A percentile compares a stretch with the other conserved stretches of the same genome.
These are phyloP conservation scores for Entomortierella beljakovae DNA, from an alignment of 192 early-diverging fungal genomes.

Conservation along the genomic window DNA sequence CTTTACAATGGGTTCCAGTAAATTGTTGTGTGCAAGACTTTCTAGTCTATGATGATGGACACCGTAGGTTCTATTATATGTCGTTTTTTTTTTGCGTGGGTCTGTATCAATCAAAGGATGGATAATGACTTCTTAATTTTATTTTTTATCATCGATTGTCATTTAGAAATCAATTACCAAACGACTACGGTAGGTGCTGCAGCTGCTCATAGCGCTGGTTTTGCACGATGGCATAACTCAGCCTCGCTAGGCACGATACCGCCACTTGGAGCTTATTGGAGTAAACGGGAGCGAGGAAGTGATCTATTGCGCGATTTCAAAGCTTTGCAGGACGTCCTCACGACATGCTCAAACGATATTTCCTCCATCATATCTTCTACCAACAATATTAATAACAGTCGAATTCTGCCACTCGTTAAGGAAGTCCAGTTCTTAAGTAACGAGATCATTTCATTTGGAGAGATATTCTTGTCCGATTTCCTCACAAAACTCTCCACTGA, in stretches of 20 bases:
- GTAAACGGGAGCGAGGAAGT: slow-evolving; percentile 34
- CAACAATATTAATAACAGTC: neutral
- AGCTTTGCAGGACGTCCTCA: slow-evolving; percentile 27
- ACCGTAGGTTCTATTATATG: slow-evolving; percentile 17
- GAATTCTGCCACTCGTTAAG: slow-evolving; percentile 18
- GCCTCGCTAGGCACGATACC: slow-evolving; percentile 10
- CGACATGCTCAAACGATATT: slow-evolving; percentile 14
- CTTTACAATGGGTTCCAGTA: slow-evolving; percentile 39
- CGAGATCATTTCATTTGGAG: slow-evolving; percentile 33
- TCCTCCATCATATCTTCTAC: neutral
- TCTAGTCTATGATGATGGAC: slow-evolving; percentile 37
- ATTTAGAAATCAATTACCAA: slow-evolving; percentile 47
- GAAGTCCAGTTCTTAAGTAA: slow-evolving; percentile 28
- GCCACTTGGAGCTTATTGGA: slow-evolving; percentile 27
- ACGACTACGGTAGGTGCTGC: slow-evolving; percentile 41
- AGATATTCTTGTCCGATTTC: slow-evolving; percentile 15
- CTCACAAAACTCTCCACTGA: slow-evolving; percentile 19
- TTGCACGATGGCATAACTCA: slow-evolving; percentile 10
- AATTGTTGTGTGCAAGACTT: slow-evolving; percentile 49
- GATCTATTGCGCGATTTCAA: slow-evolving; percentile 31
- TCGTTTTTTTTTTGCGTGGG: too few species aligned
- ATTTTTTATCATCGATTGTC: neutral
- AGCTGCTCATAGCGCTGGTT: slow-evolving; percentile 38
- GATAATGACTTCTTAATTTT: too few species aligned
- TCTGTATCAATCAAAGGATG: too few species aligned